Conservation (phyloP, 2,329 filamentous ascomycete species). For the Hypoxylon sp. region DNA sequence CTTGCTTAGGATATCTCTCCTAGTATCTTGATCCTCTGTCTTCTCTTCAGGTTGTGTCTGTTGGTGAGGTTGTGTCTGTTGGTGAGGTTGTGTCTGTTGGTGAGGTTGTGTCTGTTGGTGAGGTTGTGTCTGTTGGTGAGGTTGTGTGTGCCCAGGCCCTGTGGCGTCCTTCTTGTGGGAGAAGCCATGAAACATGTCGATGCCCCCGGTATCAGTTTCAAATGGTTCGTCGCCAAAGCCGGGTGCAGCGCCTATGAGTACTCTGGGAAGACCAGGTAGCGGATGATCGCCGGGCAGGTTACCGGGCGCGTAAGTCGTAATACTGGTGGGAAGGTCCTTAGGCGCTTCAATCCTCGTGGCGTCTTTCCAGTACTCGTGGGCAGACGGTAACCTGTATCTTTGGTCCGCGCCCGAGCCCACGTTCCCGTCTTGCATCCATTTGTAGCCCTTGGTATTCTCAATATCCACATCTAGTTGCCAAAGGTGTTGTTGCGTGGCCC, state of each 20-base stretch:
- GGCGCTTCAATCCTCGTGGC: conserved; percentile 23
- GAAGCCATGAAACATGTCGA: background rate
- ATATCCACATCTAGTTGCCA: conserved; percentile 43
- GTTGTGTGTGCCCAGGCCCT: no score
- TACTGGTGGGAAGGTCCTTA: conserved; percentile 32
- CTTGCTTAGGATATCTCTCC: no score
- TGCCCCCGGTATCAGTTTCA: background rate
- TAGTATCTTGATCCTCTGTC: no score
- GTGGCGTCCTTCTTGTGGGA: background rate
- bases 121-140: no score
- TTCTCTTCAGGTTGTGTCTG: no score
- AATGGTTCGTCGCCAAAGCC: conserved; percentile 16
- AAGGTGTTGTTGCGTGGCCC: conserved; percentile 42
- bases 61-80: no score
- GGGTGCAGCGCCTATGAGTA: conserved; percentile 41
- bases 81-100: no score
- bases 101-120: no score
- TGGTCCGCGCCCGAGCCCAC: conserved; percentile 22
- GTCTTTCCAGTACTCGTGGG: conserved; percentile 18
- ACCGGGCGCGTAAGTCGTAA: conserved; percentile 35
- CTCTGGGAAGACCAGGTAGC: conserved; percentile 17
- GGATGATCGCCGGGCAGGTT: conserved; percentile 44
- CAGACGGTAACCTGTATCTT: conserved; percentile 17
- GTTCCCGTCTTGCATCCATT: conserved; percentile 13
- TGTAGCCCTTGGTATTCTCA: conserved; percentile 16